phyloP scores from a whole-genome alignment of 2,329 filamentous ascomycete genomes.

The Myriosclerotinia curreyana region DNA sequence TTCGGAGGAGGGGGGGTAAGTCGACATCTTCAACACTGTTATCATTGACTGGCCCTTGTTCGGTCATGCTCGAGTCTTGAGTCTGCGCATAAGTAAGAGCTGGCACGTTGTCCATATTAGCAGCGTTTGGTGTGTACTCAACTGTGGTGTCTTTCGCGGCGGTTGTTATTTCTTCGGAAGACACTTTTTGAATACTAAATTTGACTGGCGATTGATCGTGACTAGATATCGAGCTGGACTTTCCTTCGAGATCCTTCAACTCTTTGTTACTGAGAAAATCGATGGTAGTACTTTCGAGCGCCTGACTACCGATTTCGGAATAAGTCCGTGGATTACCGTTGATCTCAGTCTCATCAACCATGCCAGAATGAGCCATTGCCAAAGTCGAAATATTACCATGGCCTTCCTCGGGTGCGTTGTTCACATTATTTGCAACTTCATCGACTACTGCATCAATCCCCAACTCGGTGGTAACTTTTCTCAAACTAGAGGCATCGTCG shows the following conservation, averaged over 20 bases:
- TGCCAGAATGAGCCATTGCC: not conserved
- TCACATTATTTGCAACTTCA: not conserved
- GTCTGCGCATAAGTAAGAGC: not conserved
- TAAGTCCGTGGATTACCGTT: not conserved
- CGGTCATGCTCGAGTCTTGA: not conserved
- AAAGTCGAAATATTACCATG: not conserved
- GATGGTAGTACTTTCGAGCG: not conserved
- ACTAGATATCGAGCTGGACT: not conserved
- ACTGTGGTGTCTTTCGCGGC: not conserved
- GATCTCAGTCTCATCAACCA: not conserved
- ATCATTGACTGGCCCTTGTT: not conserved
- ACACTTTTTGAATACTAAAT: not conserved
- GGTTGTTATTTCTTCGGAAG: too few species aligned
- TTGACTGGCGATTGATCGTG: not conserved
- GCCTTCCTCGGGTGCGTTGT: not conserved
- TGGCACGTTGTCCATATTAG: not conserved
- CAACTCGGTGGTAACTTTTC: not conserved
- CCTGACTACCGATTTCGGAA: not conserved
- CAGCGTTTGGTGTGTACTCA: not conserved
- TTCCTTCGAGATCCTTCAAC: conserved; percentile 3
- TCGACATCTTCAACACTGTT: not conserved
- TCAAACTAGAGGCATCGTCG: not conserved
- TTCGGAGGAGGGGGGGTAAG: not conserved
- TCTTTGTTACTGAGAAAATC: not conserved
- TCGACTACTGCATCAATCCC: not conserved